phyloP scores from a whole-genome alignment of 768 basidiomycete species.

The Phanerodontia chrysosporium region DNA sequence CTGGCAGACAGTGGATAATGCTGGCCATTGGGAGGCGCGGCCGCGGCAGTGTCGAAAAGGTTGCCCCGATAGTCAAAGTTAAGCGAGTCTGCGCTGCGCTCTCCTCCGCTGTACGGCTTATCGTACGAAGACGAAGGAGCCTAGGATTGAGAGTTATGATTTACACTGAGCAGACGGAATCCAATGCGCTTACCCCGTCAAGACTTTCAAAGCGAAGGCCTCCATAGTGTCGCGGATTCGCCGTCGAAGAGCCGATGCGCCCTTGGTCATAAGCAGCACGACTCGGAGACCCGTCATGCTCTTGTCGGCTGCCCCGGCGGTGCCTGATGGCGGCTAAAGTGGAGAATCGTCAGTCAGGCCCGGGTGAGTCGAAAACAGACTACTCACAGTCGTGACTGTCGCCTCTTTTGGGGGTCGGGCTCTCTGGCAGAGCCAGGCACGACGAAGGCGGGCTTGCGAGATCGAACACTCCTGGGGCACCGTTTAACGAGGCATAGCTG shows the following conservation, averaged over 20 bases:
- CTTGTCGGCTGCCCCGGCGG: neutral
- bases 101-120: too few relatives aligned
- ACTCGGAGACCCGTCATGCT: neutral
- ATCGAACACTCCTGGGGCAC: neutral
- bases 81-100: neutral
- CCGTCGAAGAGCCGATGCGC: neutral
- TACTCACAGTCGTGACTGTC: neutral
- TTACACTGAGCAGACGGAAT: too few relatives aligned
- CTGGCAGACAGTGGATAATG: neutral
- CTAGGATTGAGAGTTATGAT: too few relatives aligned
- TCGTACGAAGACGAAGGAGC: neutral
- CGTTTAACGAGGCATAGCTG: neutral
- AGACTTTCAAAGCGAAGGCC: neutral
- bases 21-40: too few relatives aligned
- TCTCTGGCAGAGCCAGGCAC: neutral
- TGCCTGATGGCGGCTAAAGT: neutral
- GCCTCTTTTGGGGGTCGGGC: neutral
- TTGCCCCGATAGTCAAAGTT: neutral
- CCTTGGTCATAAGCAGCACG: neutral
- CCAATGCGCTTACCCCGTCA: neutral
- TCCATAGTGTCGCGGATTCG: neutral
- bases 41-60: neutral
- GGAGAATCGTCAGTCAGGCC: too few relatives aligned
- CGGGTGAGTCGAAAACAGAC: too few relatives aligned
- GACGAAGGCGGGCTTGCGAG: neutral